phyloP scores from a whole-genome alignment of 2,329 filamentous ascomycete genomes.

The Trematosphaeria pertusa region DNA sequence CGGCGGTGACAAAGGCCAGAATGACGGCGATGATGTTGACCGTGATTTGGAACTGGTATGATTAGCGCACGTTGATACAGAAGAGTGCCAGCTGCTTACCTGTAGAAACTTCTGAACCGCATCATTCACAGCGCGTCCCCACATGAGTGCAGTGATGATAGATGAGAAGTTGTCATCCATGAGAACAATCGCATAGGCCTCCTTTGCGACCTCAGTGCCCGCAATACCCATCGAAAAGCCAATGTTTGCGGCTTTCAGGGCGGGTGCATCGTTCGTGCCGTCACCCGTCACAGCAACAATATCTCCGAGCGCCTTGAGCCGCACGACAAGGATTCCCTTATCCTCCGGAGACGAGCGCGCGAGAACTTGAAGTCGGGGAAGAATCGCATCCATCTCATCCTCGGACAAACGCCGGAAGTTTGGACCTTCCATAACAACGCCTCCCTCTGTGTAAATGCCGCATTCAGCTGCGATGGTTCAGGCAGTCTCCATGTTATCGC shows the following conservation, averaged over 20 bases:
- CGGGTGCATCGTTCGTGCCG: constrained; percentile 95
- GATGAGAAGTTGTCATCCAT: constrained; percentile 98
- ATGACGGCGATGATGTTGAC: constrained; percentile 98
- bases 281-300: constrained; percentile 99
- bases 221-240: constrained; percentile 92
- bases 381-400: constrained; percentile 78
- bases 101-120: constrained; percentile 98
- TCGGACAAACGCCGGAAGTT: constrained; percentile 86
- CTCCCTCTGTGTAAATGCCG: constrained; percentile 80
- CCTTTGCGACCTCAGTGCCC: constrained; percentile 92
- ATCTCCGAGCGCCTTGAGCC: constrained; percentile 86
- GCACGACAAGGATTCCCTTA: constrained; percentile 93
- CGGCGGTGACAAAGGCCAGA: constrained; percentile 96
- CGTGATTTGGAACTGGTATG: constrained; percentile 78
- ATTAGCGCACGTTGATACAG: constrained; percentile 9
- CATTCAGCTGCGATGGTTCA: constrained; percentile 97
- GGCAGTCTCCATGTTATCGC: constrained; percentile 94
- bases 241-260: constrained; percentile 96
- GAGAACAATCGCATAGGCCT: constrained; percentile 96
- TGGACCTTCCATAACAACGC: constrained; percentile 82
- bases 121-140: constrained; percentile 96
- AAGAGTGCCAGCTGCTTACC: constrained; percentile 44
- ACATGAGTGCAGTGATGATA: constrained; percentile 91
- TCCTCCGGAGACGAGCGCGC: constrained; percentile 95
- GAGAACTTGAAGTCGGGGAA: constrained; percentile 83